Percentiles rank a stretch among this genome's conserved stretches.
phyloP scores from a whole-genome alignment of 441 rosid genomes.

The Daphne laureola region DNA sequence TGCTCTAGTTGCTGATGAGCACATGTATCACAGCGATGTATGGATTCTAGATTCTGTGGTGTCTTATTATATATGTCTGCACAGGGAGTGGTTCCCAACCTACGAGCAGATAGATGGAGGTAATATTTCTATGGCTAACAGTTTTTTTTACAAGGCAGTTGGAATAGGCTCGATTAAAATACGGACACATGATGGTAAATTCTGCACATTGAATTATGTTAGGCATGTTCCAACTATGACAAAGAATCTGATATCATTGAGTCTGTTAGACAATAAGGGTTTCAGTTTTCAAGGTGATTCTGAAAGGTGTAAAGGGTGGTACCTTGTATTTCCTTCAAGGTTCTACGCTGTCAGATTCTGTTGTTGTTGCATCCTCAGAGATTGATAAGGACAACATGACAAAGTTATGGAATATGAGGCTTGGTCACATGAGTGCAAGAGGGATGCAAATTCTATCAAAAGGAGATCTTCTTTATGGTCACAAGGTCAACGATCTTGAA shows the following conservation, averaged over 20 bases:
- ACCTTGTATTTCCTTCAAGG: no score
- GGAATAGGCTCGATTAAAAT: neutral
- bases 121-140: no score
- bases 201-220: neutral
- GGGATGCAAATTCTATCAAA: conserved; percentile 2
- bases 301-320: no score
- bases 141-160: no score
- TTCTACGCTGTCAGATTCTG: no score
- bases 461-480: neutral
- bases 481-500: neutral
- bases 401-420: neutral
- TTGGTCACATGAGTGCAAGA: neutral
- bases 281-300: neutral
- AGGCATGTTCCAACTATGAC: neutral
- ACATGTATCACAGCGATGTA: no score
- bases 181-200: neutral
- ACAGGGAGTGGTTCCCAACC: no score
- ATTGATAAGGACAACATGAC: neutral
- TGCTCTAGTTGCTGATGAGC: no score
- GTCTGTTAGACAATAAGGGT: neutral
- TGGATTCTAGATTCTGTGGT: no score
- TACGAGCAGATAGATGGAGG: no score
- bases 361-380: neutral
- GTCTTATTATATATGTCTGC: no score
- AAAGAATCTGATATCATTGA: neutral